Percentiles rank a stretch among this genome's conserved stretches.
These are phyloP conservation scores for Spathaspora sp. DNA, from an alignment of 1,139 yeast genomes.

Conservation along the genomic window DNA sequence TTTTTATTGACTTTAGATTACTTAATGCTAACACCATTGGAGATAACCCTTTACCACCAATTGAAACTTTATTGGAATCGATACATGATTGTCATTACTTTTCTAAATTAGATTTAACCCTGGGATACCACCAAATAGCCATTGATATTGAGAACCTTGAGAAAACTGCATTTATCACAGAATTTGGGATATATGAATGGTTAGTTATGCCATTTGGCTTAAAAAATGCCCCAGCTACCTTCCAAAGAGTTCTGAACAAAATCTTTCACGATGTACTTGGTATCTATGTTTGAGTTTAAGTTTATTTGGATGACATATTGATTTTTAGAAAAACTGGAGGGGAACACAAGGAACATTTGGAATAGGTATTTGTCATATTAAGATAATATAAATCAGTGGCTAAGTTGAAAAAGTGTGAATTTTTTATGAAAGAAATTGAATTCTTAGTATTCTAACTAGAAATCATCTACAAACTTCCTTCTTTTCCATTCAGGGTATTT, in stretches of 20 bases:
- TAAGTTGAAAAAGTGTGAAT: conserved; percentile 3
- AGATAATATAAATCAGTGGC: conserved; percentile 2
- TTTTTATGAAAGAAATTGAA: conserved; percentile 2
- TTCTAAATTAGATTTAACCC: conserved; percentile 2
- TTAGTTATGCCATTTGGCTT: conserved; percentile 8
- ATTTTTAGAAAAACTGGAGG: background rate
- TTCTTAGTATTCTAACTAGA: too few species aligned
- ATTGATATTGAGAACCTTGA: conserved; percentile 1
- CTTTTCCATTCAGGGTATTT: too few species aligned
- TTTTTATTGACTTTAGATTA: conserved; percentile 43
- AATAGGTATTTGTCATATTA: background rate
- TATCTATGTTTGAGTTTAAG: background rate
- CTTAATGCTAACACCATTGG: conserved; percentile 54
- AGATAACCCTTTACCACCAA: conserved; percentile 20
- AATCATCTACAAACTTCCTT: too few species aligned
- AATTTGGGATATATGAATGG: conserved; percentile 5
- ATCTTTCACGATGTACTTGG: background rate
- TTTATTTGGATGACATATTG: conserved; percentile 4
- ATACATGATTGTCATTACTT: conserved; percentile 1
- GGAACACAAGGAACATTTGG: conserved; percentile 4
- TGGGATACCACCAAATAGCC: conserved; percentile 7
- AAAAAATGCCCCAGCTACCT: conserved; percentile 8
- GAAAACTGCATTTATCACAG: conserved; percentile 1
- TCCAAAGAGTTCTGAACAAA: conserved; percentile 5
- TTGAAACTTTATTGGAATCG: conserved; percentile 12